Conservation (phyloP, 257 asterid genomes). For the Knoxia roxburghii region DNA sequence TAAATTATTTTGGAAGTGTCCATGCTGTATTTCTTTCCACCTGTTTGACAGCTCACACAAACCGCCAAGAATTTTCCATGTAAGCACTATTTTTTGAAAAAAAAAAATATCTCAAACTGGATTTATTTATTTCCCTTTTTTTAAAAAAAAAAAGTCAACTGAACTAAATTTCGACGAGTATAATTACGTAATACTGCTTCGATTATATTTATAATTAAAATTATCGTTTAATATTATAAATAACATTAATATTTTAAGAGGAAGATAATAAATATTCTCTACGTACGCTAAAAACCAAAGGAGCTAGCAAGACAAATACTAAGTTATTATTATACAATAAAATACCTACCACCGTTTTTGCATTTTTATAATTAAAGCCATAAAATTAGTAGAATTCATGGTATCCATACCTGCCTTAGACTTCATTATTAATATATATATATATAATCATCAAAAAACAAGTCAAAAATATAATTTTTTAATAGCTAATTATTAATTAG, state of each 20-base stretch:
- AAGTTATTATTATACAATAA: too few species aligned
- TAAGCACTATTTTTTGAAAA: too few species aligned
- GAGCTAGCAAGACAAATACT: neutral
- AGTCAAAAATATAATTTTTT: constrained; percentile 17
- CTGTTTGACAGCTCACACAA: constrained; percentile 42
- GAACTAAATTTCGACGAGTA: too few species aligned
- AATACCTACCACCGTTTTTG: neutral
- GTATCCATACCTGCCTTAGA: constrained; percentile 14
- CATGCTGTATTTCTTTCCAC: constrained; percentile 13
- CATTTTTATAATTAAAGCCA: too few species aligned
- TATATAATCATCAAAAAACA: too few species aligned
- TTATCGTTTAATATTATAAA: too few species aligned
- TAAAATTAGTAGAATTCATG: constrained; percentile 4
- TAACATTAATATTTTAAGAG: too few species aligned
- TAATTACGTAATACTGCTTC: too few species aligned
- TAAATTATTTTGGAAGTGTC: constrained; percentile 8
- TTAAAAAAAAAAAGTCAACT: too few species aligned
- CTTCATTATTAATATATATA: neutral
- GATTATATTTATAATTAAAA: too few species aligned
- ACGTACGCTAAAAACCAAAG: neutral
- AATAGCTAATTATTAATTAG: neutral
- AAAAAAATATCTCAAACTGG: too few species aligned
- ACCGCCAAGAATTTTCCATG: constrained; percentile 18
- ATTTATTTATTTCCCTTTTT: too few species aligned
- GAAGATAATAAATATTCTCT: neutral